Conservation (phyloP, 352 stramenopile species). For the Phytophthora sojae region DNA sequence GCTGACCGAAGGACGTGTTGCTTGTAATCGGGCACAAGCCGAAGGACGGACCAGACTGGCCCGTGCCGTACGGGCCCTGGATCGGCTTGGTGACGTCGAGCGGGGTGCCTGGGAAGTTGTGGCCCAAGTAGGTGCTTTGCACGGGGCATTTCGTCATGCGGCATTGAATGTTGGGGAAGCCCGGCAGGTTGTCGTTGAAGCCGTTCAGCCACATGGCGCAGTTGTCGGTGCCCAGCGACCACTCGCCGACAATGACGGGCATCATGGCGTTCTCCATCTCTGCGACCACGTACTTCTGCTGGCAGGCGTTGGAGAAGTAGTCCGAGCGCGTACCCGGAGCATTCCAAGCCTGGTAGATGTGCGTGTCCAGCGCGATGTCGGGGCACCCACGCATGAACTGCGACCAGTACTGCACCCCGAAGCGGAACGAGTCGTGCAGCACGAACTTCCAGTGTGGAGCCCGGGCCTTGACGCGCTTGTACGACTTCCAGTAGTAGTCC, state of each 20-base stretch:
- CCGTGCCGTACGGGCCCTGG: constrained; percentile 85
- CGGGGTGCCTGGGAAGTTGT: constrained; percentile 90
- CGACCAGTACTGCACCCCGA: constrained; percentile 77
- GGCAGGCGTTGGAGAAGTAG: constrained; percentile 92
- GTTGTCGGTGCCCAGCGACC: constrained; percentile 90
- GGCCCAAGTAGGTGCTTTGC: constrained; percentile 89
- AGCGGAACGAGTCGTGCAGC: constrained; percentile 96
- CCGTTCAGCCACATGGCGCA: constrained; percentile 89
- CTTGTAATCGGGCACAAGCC: constrained; percentile 89
- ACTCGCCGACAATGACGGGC: constrained; percentile 96
- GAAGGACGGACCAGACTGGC: constrained; percentile 87
- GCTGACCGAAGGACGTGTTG: constrained; percentile 85
- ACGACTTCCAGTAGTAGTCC: constrained; percentile 97
- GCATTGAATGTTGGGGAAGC: constrained; percentile 92
- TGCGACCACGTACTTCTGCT: constrained; percentile 88
- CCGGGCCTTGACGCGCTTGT: constrained; percentile 93
- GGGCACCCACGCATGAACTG: constrained; percentile 86
- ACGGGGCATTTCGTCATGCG: constrained; percentile 87
- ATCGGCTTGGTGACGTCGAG: constrained; percentile 88
- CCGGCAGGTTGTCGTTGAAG: constrained; percentile 90
- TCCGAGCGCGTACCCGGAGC: constrained; percentile 68
- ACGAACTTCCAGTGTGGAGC: constrained; percentile 96
- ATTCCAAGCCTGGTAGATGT: constrained; percentile 96
- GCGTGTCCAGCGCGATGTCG: constrained; percentile 95
- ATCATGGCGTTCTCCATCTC: constrained; percentile 94